phyloP scores from a whole-genome alignment of 352 stramenopile genomes.

The Phytophthora ramorum region DNA sequence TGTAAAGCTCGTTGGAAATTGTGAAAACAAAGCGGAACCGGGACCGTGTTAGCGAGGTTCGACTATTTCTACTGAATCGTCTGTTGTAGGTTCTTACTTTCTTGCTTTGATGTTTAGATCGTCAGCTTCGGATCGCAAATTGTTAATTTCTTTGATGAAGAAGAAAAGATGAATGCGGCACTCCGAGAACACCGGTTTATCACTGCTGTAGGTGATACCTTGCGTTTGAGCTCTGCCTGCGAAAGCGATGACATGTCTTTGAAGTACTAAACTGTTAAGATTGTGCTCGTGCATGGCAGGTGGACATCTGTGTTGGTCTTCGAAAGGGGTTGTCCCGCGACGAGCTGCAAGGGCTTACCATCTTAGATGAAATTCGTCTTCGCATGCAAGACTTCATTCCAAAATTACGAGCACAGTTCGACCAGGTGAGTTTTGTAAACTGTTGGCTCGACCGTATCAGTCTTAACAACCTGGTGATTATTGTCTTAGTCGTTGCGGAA shows the following conservation, averaged over 20 bases:
- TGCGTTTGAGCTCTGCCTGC: background rate
- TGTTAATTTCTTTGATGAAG: slow-evolving; percentile 79
- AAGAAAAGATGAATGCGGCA: slow-evolving; percentile 78
- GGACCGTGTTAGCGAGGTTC: slow-evolving; percentile 75
- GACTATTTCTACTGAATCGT: background rate
- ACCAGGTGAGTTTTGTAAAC: slow-evolving; percentile 50
- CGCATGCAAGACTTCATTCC: slow-evolving; percentile 82
- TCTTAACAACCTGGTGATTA: background rate
- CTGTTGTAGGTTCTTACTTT: slow-evolving; percentile 1
- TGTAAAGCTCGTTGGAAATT: slow-evolving; percentile 74
- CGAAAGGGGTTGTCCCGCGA: slow-evolving; percentile 51
- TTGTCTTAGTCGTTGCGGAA: slow-evolving; percentile 70
- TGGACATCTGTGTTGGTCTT: slow-evolving; percentile 76
- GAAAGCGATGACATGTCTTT: background rate
- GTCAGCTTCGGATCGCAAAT: slow-evolving; percentile 57
- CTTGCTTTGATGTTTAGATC: slow-evolving; percentile 23
- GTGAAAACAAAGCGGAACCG: slow-evolving; percentile 86
- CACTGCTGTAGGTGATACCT: slow-evolving; percentile 51
- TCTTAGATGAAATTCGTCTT: slow-evolving; percentile 65
- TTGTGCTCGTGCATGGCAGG: slow-evolving; percentile 34
- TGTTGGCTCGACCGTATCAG: background rate
- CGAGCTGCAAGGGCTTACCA: slow-evolving; percentile 60
- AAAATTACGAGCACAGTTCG: slow-evolving; percentile 73
- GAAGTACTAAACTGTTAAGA: slow-evolving; percentile 1
- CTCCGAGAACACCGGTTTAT: slow-evolving; percentile 72